Percentiles rank a stretch among this genome's conserved stretches.
Evolutionary conservation across 805 yeast genomes (phyloP).

Genomic region (Pichia nanzhaoensis): DNA sequence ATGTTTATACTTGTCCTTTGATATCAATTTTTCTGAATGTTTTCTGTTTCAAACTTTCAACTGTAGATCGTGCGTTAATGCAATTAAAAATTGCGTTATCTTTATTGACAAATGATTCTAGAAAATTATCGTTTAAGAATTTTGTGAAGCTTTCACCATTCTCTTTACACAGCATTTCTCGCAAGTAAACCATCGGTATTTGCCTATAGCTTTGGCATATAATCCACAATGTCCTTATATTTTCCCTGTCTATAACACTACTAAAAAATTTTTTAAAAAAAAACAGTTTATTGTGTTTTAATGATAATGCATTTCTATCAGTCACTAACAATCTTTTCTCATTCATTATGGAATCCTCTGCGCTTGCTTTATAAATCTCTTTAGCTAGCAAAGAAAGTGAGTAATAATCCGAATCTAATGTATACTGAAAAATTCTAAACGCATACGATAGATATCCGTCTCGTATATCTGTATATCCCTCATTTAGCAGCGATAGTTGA

Average conservation of each 20-base stretch:
- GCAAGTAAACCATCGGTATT: constrained; percentile 26
- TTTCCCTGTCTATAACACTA: constrained; percentile 46
- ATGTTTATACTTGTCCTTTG: constrained; percentile 67
- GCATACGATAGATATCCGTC: constrained; percentile 29
- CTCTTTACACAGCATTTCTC: constrained; percentile 18
- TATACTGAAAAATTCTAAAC: constrained; percentile 30
- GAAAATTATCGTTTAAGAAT: constrained; percentile 38
- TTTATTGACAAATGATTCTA: constrained; percentile 28
- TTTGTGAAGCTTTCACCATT: constrained; percentile 33
- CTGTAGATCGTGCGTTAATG: constrained; percentile 18
- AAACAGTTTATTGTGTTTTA: constrained; percentile 19
- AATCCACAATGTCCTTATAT: constrained; percentile 48
- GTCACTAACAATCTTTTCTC: constrained; percentile 3
- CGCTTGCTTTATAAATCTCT: constrained; percentile 27
- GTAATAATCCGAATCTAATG: constrained; percentile 43
- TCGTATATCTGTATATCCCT: constrained; percentile 6
- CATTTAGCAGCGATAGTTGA: constrained; percentile 20
- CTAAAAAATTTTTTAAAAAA: constrained; percentile 35
- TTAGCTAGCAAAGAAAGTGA: constrained; percentile 39
- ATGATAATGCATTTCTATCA: constrained; percentile 15
- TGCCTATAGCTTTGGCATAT: constrained; percentile 53
- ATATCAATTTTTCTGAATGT: constrained; percentile 65
- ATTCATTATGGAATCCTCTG: neutral
- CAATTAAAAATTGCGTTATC: constrained; percentile 23
- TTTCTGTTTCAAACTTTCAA: constrained; percentile 22